phyloP scores from a whole-genome alignment of 805 yeast species.

The Yarrowia sp. region DNA sequence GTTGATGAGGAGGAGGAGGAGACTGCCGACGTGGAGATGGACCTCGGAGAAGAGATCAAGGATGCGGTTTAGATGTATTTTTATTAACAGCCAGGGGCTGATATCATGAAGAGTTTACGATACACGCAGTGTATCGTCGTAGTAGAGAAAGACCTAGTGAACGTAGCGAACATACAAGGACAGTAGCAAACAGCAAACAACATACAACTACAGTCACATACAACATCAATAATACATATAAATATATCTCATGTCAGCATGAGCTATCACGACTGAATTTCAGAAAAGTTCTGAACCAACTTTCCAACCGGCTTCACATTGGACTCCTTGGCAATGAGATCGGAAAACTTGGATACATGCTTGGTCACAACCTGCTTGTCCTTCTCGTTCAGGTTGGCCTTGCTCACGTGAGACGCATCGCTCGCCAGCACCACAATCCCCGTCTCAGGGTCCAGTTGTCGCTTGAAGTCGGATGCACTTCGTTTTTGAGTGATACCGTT shows the following conservation, averaged over 20 bases:
- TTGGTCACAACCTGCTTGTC: slow-evolving; percentile 8
- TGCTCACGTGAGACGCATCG: background rate
- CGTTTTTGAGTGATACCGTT: slow-evolving; percentile 18
- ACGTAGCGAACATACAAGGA: background rate
- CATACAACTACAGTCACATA: background rate
- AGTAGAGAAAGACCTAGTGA: too few relatives aligned
- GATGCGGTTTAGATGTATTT: slow-evolving; percentile 1
- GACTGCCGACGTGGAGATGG: slow-evolving; percentile 27
- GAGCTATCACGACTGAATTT: background rate
- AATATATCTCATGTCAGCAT: background rate
- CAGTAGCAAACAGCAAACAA: background rate
- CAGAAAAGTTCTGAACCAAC: slow-evolving; percentile 22
- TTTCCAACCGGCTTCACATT: slow-evolving; percentile 14
- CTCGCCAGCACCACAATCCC: background rate
- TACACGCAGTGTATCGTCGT: background rate
- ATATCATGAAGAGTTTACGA: background rate
- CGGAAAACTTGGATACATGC: background rate
- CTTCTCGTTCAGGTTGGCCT: slow-evolving; percentile 4
- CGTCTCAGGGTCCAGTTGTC: slow-evolving; percentile 9
- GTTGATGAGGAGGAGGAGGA: slow-evolving; percentile 47
- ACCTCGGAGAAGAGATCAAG: slow-evolving; percentile 4
- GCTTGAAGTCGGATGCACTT: slow-evolving; percentile 24
- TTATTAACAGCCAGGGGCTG: background rate
- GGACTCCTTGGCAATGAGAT: slow-evolving; percentile 8
- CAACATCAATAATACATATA: background rate